Conservation (phyloP, 2,329 filamentous ascomycete genomes). For the Colletotrichum agaves region DNA sequence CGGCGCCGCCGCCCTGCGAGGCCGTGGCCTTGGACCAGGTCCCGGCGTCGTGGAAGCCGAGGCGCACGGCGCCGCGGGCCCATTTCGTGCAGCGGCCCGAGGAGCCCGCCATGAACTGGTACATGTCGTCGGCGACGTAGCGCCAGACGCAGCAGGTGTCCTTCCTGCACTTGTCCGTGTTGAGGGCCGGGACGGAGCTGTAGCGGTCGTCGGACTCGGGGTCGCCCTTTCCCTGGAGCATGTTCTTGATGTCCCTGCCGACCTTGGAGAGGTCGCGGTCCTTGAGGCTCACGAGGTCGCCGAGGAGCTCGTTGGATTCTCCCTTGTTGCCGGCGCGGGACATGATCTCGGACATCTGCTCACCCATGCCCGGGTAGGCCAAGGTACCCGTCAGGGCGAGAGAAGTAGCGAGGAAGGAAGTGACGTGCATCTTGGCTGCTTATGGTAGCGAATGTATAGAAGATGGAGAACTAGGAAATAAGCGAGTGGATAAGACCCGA, state of each 20-base stretch:
- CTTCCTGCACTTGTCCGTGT: constrained; percentile 45
- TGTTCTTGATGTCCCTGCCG: constrained; percentile 37
- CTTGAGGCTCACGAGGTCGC: constrained; percentile 38
- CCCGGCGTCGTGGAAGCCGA: constrained; percentile 61
- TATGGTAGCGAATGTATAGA: not conserved
- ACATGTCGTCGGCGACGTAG: constrained; percentile 54
- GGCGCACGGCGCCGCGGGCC: constrained; percentile 57
- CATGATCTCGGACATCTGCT: constrained; percentile 37
- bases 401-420: constrained; percentile 33
- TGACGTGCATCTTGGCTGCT: constrained; percentile 29
- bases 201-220: constrained; percentile 41
- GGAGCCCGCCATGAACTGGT: constrained; percentile 48
- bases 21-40: constrained; percentile 52
- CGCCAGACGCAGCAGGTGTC: constrained; percentile 59
- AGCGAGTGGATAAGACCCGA: constrained; percentile 17
- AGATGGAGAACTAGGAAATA: not conserved
- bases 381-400: constrained; percentile 35
- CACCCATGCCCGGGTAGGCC: constrained; percentile 38
- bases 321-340: constrained; percentile 24
- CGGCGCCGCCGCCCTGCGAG: constrained; percentile 53
- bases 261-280: constrained; percentile 35
- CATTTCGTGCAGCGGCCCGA: constrained; percentile 55
- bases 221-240: constrained; percentile 37
- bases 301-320: constrained; percentile 39
- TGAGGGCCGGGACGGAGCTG: constrained; percentile 39